Conservation (phyloP, 345 rosid genomes). For the Lenwebbia sp. region DNA sequence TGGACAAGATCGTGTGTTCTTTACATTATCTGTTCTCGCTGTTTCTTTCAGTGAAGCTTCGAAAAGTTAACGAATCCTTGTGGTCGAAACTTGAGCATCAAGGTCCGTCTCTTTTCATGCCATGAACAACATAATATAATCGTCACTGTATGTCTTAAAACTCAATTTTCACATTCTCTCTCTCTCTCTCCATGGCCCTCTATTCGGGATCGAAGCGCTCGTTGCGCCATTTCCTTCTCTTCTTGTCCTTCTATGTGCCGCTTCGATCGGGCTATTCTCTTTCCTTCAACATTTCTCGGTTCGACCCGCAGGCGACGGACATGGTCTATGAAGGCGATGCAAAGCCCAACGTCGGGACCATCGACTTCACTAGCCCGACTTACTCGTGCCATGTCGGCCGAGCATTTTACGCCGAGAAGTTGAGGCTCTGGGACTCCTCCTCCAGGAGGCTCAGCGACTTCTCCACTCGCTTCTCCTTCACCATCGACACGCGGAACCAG, state of each 20-base stretch:
- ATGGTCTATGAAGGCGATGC: slow-evolving; percentile 28
- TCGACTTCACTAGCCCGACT: slow-evolving; percentile 9
- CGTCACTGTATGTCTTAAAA: not conserved
- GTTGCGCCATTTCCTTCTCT: not conserved
- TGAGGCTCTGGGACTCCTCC: slow-evolving; percentile 21
- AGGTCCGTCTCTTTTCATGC: not conserved
- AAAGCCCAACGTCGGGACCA: slow-evolving; percentile 4
- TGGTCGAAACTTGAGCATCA: not conserved
- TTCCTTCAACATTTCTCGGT: slow-evolving; percentile 7
- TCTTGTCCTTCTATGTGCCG: not conserved
- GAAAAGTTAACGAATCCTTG: not conserved
- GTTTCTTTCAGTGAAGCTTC: not conserved
- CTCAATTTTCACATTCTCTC: not conserved
- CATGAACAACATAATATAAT: not conserved
- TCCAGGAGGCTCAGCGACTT: slow-evolving; percentile 14
- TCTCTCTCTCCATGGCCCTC: not conserved
- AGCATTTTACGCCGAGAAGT: slow-evolving; percentile 10
- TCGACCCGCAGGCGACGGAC: not conserved
- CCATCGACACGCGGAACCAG: not conserved
- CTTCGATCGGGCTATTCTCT: slow-evolving; percentile 4
- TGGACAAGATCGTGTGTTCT: not conserved
- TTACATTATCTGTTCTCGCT: not conserved
- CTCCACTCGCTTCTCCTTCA: slow-evolving; percentile 13
- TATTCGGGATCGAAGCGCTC: not conserved
- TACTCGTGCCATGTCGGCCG: slow-evolving; percentile 16